These are phyloP conservation scores for Venturia oleaginea DNA, from an alignment of 2,329 filamentous ascomycete genomes.

Conservation along the genomic window DNA sequence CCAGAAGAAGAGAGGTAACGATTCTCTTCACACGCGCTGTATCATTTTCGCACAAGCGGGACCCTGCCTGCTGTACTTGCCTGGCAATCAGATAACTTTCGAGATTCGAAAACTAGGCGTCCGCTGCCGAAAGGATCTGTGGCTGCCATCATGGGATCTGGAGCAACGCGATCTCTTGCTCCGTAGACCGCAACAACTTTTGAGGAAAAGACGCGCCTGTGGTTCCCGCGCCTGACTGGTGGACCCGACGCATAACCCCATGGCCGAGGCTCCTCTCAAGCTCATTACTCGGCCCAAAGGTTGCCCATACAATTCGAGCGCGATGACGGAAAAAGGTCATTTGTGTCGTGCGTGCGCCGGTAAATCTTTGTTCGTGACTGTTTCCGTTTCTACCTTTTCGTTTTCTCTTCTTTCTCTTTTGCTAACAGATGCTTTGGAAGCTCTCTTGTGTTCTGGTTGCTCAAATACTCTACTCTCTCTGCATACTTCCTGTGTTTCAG, in stretches of 20 bases:
- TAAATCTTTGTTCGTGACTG: conserved; percentile 3
- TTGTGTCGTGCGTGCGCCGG: conserved; percentile 9
- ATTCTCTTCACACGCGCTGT: background rate
- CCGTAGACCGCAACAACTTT: background rate
- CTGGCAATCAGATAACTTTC: background rate
- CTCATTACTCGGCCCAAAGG: conserved; percentile 6
- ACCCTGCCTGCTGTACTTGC: background rate
- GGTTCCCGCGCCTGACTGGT: conserved; percentile 6
- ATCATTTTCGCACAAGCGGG: background rate
- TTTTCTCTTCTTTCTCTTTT: background rate
- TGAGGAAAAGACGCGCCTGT: conserved; percentile 6
- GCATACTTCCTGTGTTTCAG: background rate
- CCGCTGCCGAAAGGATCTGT: background rate
- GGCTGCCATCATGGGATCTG: background rate
- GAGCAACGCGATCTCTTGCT: background rate
- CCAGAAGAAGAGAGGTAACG: background rate
- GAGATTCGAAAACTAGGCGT: background rate
- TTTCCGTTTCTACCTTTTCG: background rate
- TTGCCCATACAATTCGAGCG: background rate
- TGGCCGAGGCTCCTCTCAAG: conserved; percentile 5
- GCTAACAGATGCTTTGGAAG: background rate
- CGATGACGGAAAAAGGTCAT: conserved; percentile 10
- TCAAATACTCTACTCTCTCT: background rate
- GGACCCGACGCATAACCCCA: background rate
- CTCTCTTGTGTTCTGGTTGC: background rate